phyloP scores from a whole-genome alignment of 1,139 yeast species.

The Nematodospora anomalae region DNA sequence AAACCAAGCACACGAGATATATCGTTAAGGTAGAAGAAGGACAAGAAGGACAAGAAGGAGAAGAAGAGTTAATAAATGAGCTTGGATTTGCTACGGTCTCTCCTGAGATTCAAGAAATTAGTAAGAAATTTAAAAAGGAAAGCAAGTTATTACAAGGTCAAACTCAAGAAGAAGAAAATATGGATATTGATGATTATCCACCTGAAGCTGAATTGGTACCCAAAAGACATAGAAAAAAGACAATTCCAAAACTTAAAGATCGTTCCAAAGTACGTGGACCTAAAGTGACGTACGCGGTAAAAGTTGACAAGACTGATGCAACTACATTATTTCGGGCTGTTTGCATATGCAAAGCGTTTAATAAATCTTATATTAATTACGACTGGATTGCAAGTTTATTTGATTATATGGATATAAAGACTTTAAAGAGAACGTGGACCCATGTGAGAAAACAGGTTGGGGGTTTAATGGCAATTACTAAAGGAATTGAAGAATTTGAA shows the following conservation, averaged over 20 bases:
- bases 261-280: background rate
- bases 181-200: background rate
- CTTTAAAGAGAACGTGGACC: slow-evolving; percentile 62
- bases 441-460: slow-evolving; percentile 58
- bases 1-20: slow-evolving; percentile 8
- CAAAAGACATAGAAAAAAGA: slow-evolving; percentile 21
- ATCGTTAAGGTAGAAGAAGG: slow-evolving; percentile 12
- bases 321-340: slow-evolving; percentile 56
- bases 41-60: slow-evolving; percentile 15
- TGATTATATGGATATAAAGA: slow-evolving; percentile 33
- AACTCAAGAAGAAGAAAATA: background rate
- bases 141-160: background rate
- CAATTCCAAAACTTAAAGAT: slow-evolving; percentile 13
- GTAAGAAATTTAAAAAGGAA: background rate
- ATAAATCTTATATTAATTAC: slow-evolving; percentile 57
- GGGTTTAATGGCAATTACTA: slow-evolving; percentile 46
- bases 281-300: slow-evolving; percentile 12
- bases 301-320: slow-evolving; percentile 45
- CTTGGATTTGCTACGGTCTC: background rate
- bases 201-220: slow-evolving; percentile 18
- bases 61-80: slow-evolving; percentile 1
- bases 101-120: background rate
- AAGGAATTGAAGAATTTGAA: slow-evolving; percentile 62
- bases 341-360: slow-evolving; percentile 59
- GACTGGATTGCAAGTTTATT: slow-evolving; percentile 50